A percentile compares a stretch with the other conserved stretches of the same genome.
Evolutionary conservation across 495 filamentous ascomycete species (phyloP).

Genomic region (Penicillium turbatum): DNA sequence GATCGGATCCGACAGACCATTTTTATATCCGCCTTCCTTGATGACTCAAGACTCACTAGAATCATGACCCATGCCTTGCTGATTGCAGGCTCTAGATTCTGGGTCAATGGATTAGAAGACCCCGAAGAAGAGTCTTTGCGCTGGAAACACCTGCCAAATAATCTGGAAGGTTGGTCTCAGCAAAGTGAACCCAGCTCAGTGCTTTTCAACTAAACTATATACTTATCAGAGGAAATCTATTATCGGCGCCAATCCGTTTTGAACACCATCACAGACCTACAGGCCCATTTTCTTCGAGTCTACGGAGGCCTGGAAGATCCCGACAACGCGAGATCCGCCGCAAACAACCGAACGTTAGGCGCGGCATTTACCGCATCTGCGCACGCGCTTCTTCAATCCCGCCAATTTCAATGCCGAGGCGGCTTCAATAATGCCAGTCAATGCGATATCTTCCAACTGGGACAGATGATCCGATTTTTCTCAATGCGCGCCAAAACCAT

Average conservation of each 20-base stretch:
- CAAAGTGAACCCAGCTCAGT: no score
- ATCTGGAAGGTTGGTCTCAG: conserved; percentile 61
- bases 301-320: conserved; percentile 50
- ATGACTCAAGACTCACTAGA: conserved; percentile 23
- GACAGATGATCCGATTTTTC: conserved; percentile 82
- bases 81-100: conserved; percentile 59
- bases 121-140: conserved; percentile 35
- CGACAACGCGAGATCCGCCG: conserved; percentile 8
- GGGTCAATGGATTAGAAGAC: conserved; percentile 42
- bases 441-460: conserved; percentile 83
- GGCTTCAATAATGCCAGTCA: conserved; percentile 69
- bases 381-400: conserved; percentile 18
- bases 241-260: conserved; percentile 66
- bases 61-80: conserved; percentile 53
- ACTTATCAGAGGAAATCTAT: conserved; percentile 62
- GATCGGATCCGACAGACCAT: conserved; percentile 40
- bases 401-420: conserved; percentile 62
- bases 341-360: conserved; percentile 7
- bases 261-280: conserved; percentile 71
- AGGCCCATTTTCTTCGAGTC: conserved; percentile 63
- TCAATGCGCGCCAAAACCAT: conserved; percentile 43
- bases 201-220: background rate
- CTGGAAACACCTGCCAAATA: conserved; percentile 73
- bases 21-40: conserved; percentile 31
- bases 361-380: conserved; percentile 10